These are phyloP conservation scores for Furcasterigmium sp. DNA, from an alignment of 2,329 filamentous ascomycete genomes.

Conservation along the genomic window DNA sequence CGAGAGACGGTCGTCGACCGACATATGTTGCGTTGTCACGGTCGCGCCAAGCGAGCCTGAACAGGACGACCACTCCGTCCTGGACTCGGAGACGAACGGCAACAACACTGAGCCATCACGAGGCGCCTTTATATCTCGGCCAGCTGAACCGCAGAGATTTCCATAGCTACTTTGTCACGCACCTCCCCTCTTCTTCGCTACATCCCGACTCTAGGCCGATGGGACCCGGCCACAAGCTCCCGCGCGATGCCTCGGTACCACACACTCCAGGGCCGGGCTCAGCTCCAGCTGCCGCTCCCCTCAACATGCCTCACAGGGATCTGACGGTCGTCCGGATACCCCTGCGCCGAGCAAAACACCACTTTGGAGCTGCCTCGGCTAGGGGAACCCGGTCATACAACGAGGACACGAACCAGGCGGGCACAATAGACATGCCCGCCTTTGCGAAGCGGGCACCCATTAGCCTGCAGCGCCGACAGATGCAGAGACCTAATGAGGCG, in stretches of 20 bases:
- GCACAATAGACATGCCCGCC: constrained; percentile 86
- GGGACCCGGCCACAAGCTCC: constrained; percentile 77
- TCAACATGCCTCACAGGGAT: constrained; percentile 61
- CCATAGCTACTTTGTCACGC: constrained; percentile 96
- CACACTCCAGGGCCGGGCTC: constrained; percentile 55
- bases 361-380: constrained; percentile 77
- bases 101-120: background rate
- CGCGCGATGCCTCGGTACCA: constrained; percentile 76
- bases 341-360: constrained; percentile 87
- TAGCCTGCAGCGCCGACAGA: constrained; percentile 40
- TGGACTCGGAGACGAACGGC: background rate
- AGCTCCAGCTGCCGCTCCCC: constrained; percentile 52
- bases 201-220: constrained; percentile 73
- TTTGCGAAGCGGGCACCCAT: constrained; percentile 82
- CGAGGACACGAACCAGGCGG: constrained; percentile 91
- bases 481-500: constrained; percentile 50
- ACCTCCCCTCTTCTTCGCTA: constrained; percentile 86
- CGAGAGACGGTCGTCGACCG: background rate
- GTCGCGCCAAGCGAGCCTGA: background rate
- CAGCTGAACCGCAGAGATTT: constrained; percentile 48
- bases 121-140: background rate
- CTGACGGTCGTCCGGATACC: constrained; percentile 94
- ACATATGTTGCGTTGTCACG: background rate
- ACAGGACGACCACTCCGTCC: background rate
- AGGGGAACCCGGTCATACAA: constrained; percentile 84